Percentiles rank a stretch among this genome's conserved stretches.
Conservation (phyloP, 208 protist genomes). For the Acanthamoeba lenticulata region DNA sequence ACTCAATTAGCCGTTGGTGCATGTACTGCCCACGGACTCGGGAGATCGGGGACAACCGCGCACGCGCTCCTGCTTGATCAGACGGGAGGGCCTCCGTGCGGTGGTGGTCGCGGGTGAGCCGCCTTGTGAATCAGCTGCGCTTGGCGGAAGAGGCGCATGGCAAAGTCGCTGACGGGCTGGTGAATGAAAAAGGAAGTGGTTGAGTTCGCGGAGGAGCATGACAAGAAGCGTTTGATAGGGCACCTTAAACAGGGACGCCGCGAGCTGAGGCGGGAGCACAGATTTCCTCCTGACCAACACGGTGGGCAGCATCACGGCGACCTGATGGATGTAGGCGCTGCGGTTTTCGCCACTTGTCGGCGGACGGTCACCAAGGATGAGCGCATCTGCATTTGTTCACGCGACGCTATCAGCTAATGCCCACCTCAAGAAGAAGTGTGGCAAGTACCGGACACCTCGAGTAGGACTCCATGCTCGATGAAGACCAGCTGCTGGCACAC, state of each 20-base stretch:
- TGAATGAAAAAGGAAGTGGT: not conserved
- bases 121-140: not conserved
- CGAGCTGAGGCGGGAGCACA: not conserved
- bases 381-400: not conserved
- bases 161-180: constrained; percentile 5
- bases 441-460: not conserved
- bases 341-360: no score
- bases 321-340: no score
- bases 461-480: not conserved
- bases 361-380: no score
- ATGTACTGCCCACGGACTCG: no score
- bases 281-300: not conserved
- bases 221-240: not conserved
- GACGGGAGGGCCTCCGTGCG: no score
- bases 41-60: no score
- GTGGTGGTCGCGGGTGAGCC: not conserved
- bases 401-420: not conserved
- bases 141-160: not conserved
- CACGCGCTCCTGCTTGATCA: no score
- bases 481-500: not conserved
- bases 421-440: not conserved
- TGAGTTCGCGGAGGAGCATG: not conserved
- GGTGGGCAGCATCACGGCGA: not conserved
- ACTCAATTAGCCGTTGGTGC: no score
- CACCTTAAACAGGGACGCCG: not conserved